phyloP scores from a whole-genome alignment of 2,329 filamentous ascomycete species.

The Ustulina deusta region DNA sequence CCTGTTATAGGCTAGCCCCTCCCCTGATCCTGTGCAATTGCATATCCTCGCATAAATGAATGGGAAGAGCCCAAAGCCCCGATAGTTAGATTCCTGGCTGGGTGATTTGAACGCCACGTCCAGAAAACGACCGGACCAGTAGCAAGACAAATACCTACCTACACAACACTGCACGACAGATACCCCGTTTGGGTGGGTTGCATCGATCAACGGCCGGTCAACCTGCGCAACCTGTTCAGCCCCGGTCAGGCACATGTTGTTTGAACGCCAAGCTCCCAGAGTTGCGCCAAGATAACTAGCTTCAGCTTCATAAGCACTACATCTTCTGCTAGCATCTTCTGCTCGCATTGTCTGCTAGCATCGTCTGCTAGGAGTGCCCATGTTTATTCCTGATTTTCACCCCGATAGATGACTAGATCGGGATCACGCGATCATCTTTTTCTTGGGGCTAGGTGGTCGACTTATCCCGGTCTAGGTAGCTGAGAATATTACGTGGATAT shows the following conservation, averaged over 20 bases:
- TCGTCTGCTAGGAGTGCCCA: too few relatives aligned
- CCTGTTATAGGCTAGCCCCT: conserved; percentile 12
- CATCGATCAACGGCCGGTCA: conserved; percentile 36
- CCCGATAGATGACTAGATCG: conserved; percentile 13
- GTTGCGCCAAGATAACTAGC: conserved; percentile 31
- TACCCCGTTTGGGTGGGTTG: conserved; percentile 30
- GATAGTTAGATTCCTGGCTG: conserved; percentile 15
- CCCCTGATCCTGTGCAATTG: not conserved
- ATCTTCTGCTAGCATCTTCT: conserved; percentile 1
- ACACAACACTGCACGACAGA: not conserved
- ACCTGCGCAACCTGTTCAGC: conserved; percentile 35
- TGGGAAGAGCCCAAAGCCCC: conserved; percentile 13
- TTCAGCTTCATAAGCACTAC: conserved; percentile 40
- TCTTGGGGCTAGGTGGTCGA: conserved; percentile 12
- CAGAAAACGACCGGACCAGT: conserved; percentile 1
- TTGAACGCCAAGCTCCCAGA: conserved; percentile 30
- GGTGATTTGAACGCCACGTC: not conserved
- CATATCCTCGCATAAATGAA: conserved; percentile 27
- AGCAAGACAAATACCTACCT: too few relatives aligned
- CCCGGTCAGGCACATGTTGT: conserved; percentile 36
- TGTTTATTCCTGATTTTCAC: conserved; percentile 4
- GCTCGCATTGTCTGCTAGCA: too few relatives aligned
- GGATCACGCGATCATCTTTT: conserved; percentile 38
- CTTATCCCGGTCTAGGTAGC: not conserved
- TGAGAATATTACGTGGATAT: conserved; percentile 1